These are phyloP conservation scores for Stachybotrys elegans DNA, from an alignment of 2,329 filamentous ascomycete species.

Conservation along the genomic window DNA sequence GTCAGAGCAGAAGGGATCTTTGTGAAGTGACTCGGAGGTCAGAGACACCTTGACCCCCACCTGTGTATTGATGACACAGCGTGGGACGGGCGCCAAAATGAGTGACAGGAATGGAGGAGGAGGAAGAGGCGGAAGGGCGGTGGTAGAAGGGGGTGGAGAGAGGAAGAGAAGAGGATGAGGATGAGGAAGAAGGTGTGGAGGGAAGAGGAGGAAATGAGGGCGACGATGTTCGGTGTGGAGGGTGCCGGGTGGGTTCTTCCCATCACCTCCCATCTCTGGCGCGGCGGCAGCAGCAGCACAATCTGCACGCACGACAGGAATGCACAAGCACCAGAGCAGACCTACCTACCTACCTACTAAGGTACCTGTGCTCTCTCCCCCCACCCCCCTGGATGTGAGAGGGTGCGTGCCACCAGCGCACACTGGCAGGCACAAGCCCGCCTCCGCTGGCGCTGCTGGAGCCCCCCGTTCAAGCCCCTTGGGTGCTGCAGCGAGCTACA, in stretches of 20 bases:
- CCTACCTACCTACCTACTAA: no score
- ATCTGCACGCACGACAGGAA: no score
- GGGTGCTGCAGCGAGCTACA: background rate
- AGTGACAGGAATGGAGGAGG: slow-evolving; percentile 23
- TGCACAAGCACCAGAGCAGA: no score
- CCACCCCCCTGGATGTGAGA: no score
- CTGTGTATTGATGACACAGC: slow-evolving; percentile 13
- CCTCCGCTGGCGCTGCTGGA: no score
- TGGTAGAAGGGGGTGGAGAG: slow-evolving; percentile 11
- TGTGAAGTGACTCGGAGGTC: slow-evolving; percentile 5
- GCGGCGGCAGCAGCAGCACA: no score
- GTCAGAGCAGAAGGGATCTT: no score
- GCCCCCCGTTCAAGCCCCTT: background rate
- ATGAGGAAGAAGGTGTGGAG: slow-evolving; percentile 18
- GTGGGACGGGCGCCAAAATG: slow-evolving; percentile 22
- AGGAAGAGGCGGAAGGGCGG: slow-evolving; percentile 17
- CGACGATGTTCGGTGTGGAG: background rate
- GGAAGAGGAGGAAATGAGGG: slow-evolving; percentile 10
- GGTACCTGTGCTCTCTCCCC: no score
- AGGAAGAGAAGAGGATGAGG: slow-evolving; percentile 15
- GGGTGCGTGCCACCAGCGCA: no score
- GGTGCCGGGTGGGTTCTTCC: no score
- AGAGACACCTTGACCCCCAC: slow-evolving; percentile 11
- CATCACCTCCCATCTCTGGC: no score
- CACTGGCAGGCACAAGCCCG: no score